These are phyloP conservation scores for Notholithocarpus densiflorus DNA, from an alignment of 306 rosid species.

Conservation along the genomic window DNA sequence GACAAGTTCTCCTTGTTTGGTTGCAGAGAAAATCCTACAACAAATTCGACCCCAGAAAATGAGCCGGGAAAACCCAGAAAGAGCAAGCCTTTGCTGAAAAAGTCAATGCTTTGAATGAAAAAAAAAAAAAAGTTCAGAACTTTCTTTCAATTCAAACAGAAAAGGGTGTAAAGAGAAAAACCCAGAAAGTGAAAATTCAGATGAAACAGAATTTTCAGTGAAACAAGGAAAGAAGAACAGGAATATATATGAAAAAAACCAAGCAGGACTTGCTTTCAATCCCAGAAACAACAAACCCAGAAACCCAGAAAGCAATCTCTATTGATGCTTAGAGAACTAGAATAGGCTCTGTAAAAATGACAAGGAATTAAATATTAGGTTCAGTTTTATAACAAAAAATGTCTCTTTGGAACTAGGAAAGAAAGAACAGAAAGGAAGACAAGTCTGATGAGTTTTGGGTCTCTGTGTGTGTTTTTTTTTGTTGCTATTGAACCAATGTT, in stretches of 20 bases:
- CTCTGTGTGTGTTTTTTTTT: background rate
- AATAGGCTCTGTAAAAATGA: background rate
- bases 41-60: slow-evolving; percentile 16
- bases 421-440: slow-evolving; percentile 5
- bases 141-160: background rate
- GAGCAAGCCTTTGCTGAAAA: slow-evolving; percentile 7
- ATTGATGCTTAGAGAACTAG: background rate
- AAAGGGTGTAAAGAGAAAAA: background rate
- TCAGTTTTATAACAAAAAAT: background rate
- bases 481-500: slow-evolving; percentile 21
- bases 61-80: slow-evolving; percentile 21
- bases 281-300: slow-evolving; percentile 18
- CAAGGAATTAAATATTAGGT: background rate
- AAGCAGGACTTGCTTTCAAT: background rate
- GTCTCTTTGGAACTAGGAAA: background rate
- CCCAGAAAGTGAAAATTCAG: slow-evolving; percentile 12
- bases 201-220: background rate
- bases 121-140: background rate
- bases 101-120: background rate
- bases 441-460: background rate
- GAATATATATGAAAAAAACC: background rate
- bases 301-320: background rate
- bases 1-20: slow-evolving; percentile 26
- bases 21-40: slow-evolving; percentile 39
- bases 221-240: background rate